Percentiles rank a stretch among this genome's conserved stretches.
Conservation (phyloP, 306 rosid genomes). For the Potentilla sterilis region DNA sequence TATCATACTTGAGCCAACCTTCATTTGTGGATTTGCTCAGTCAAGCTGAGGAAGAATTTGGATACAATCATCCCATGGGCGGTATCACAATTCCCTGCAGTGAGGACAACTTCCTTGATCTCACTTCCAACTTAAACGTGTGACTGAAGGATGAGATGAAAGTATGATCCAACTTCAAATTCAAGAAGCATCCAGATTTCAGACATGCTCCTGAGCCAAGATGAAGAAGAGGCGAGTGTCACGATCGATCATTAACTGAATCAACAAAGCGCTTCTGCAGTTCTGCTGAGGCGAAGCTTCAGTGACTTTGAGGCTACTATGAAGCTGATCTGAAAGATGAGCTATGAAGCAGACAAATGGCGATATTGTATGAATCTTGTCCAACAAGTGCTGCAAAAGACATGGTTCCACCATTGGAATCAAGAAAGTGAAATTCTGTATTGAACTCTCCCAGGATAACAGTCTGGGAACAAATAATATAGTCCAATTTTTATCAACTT, state of each 20-base stretch:
- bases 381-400: background rate
- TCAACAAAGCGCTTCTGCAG: background rate
- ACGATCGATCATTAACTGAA: background rate
- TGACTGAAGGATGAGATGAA: background rate
- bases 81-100: background rate
- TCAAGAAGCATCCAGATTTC: too few species aligned
- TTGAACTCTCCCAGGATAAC: background rate
- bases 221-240: conserved; percentile 10
- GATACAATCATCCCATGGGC: conserved; percentile 1
- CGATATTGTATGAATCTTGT: background rate
- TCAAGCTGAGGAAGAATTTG: background rate
- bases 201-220: background rate
- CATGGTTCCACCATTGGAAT: background rate
- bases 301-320: background rate
- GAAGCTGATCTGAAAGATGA: background rate
- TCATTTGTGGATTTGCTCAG: background rate
- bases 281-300: background rate
- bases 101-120: background rate
- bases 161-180: background rate
- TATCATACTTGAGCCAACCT: background rate
- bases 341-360: background rate
- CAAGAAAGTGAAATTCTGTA: background rate
- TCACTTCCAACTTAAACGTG: background rate
- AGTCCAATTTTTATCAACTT: background rate
- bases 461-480: background rate